Percentiles rank a stretch among this genome's conserved stretches.
Evolutionary conservation across 1,284 basidiomycete genomes (phyloP).

Genomic region (Hortiboletus rubellus): DNA sequence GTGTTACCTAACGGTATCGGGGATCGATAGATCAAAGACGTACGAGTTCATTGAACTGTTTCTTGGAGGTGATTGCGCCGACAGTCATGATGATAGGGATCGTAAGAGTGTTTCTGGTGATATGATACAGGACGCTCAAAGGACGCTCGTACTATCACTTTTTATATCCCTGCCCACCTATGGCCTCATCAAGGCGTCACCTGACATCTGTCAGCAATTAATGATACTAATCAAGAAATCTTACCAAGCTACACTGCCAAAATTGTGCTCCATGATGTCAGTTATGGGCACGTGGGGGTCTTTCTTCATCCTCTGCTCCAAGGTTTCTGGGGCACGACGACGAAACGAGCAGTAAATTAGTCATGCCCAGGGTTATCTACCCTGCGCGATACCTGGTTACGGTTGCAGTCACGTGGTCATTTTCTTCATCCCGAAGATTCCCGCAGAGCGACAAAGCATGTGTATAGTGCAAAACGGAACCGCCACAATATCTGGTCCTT

Average conservation of each 20-base stretch:
- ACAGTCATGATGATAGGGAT: slow-evolving; percentile 15
- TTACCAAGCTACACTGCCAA: slow-evolving; percentile 2
- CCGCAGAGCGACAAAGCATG: no score
- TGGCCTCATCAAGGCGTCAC: background rate
- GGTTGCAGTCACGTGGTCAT: no score
- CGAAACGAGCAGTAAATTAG: no score
- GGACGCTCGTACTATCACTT: background rate
- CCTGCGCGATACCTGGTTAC: no score
- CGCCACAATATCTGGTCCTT: no score
- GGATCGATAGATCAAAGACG: background rate
- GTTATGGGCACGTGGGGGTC: no score
- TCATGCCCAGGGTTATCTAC: no score
- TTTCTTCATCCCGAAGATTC: no score
- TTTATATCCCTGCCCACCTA: background rate
- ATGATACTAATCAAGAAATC: background rate
- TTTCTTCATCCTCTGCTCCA: no score
- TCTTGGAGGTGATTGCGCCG: background rate
- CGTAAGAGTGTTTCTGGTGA: background rate
- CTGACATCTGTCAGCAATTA: background rate
- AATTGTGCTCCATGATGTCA: background rate
- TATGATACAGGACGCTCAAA: background rate
- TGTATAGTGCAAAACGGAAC: no score
- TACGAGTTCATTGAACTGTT: slow-evolving; percentile 17
- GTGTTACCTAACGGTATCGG: background rate
- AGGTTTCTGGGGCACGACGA: no score